Evolutionary conservation across 2,329 filamentous ascomycete species (phyloP), one percentile per base, ranked within the genome.

Genomic region (Fusarium armeniacum): DNA sequence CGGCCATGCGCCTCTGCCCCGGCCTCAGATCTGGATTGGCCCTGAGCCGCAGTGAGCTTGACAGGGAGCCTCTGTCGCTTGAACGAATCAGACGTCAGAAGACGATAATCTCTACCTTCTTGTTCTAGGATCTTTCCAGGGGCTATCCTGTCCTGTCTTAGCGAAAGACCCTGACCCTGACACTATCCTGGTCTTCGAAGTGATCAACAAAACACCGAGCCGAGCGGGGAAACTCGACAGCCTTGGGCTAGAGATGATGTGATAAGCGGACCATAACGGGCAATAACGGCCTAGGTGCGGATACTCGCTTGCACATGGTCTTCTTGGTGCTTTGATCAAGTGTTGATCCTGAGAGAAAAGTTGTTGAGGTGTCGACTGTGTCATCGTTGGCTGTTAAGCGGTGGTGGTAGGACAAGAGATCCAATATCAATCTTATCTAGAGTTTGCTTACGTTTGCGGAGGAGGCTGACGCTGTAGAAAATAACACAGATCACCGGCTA

Each of bases 11-110:
- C 60, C 58, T 63, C 30, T 70, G 58, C 70, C 78, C 79, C 76
- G 67, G 77, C 72, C 75, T 65, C 71, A 74, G 75, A 77, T 77
- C 76, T 74, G 78, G 81, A 82, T 82, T 83, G 81, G 81, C 76
- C 79, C 74, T 67, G 58, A 65, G 73, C 73, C 64, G 60, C 72
- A 74, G 65, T 70, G 71, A 59, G 50, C 47, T 53, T 35, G 47
- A 65, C 70, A 73, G 58, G 72, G 72, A 10, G 38, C 4, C 2
- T 24, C 6, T 61, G 43, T 9, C 36, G 15, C 26, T 45, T 2
- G 7, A 32, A 6, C 73, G 54, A 75, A 75, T 75, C 6, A 63
- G 15, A 46, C 5, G 0, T 3, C 26, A 26, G 10, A 58, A 36
- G 12, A 24, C 35, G 44, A 55, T 47, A 30, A 65, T 58, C 54